Base-by-base conservation (phyloP, 164 flowering plant genomes). In the Stephania yunnanensis region DNA sequence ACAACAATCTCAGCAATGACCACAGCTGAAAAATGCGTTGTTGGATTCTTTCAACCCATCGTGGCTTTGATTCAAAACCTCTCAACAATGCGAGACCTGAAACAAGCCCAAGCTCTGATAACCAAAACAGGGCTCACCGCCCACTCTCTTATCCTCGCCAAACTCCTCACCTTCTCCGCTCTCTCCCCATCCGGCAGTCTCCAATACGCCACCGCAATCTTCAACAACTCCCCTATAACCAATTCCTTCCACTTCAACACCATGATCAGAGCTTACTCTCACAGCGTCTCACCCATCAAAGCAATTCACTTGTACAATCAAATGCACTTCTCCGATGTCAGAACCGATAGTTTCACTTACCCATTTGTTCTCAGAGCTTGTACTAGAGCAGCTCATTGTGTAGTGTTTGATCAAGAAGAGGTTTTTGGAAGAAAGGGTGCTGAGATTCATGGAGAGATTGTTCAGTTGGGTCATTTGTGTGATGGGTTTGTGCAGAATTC, bases 321-420 rank as follows among this genome's bases (percentile, higher is more conserved):
- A 25, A 86, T 86, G 88, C 81, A 74, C 63, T n/a, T 30, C 1
- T 48, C 12, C 55, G n/a, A 71, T 45, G 74, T 83, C 13, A 71
- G 71, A 22, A 53, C 79, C 46, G 90, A 87, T 73, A 46, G 77
- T 64, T 84, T 82, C 66, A 87, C 87, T 0, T 84, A 76, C 74
- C 80, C 82, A 19, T 87, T 80, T 74, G 87, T 78, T 67, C 84
- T 87, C 81, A 86, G 77, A 70, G 86, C 88, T 19, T 87, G 90
- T 73, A 84, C 82, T 64, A 78, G 73, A 73, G 81, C 70, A 73
- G 81, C 70, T 53, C 61, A 68, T 29, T 76, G 42, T 36, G 2
- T 70, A 19, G 10, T 45, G n/a, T 6, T 5, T 5, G 31, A 81
- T 48, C 53, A 79, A 29, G 77, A 75, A n/a, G 79, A 65, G 5